Percentiles rank a stretch among this genome's conserved stretches.
phyloP scores from a whole-genome alignment of 495 filamentous ascomycete genomes.

The Podospora fimiseda region DNA sequence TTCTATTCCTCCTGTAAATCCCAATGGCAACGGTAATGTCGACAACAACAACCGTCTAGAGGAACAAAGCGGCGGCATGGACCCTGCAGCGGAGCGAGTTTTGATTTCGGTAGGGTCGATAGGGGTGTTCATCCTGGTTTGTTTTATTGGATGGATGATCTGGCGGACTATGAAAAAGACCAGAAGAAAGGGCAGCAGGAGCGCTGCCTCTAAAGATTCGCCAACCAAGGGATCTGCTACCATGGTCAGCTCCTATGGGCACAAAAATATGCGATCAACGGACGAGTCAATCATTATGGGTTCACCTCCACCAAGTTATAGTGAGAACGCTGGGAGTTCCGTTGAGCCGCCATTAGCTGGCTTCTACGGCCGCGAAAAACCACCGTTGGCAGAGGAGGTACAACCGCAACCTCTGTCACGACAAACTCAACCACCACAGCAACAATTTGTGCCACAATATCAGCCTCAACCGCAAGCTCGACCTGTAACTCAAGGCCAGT shows the following conservation, averaged over 20 bases:
- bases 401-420: constrained; percentile 10
- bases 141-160: constrained; percentile 34
- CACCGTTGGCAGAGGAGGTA: constrained; percentile 9
- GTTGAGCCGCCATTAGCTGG: constrained; percentile 6
- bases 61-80: constrained; percentile 14
- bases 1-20: constrained; percentile 9
- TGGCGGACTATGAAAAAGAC: constrained; percentile 33
- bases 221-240: constrained; percentile 1
- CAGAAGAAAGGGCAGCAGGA: constrained; percentile 9
- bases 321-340: constrained; percentile 21
- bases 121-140: constrained; percentile 37
- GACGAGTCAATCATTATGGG: constrained; percentile 8
- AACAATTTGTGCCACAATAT: background rate
- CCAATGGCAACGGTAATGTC: constrained; percentile 11
- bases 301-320: constrained; percentile 28
- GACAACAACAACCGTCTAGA: constrained; percentile 12
- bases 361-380: constrained; percentile 28
- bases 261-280: constrained; percentile 18
- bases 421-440: background rate
- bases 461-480: constrained; percentile 7
- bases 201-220: background rate
- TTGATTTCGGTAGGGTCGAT: constrained; percentile 45
- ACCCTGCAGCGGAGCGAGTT: constrained; percentile 35
- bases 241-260: constrained; percentile 12
- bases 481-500: too few relatives aligned